Conservation (phyloP, 2,329 filamentous ascomycete species). For the Neoarthrinium moseri region DNA sequence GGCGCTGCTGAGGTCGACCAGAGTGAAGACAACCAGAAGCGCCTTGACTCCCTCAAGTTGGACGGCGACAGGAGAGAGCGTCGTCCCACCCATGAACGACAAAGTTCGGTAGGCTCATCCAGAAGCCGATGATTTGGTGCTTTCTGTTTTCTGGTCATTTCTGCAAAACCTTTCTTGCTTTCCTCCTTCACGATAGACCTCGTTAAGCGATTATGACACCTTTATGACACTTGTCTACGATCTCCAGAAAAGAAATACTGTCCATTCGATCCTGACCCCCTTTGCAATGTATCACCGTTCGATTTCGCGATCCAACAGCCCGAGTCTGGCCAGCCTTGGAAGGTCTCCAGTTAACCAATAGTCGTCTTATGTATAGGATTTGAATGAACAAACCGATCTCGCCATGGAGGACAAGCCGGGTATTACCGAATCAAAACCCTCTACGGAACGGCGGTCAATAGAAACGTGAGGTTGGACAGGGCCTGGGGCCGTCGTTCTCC, state of each 20-base stretch:
- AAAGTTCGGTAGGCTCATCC: conserved; percentile 56
- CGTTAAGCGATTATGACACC: conserved; percentile 24
- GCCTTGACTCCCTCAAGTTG: conserved; percentile 85
- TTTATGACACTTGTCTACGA: conserved; percentile 9
- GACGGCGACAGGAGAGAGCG: conserved; percentile 67
- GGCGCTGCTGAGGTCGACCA: conserved; percentile 66
- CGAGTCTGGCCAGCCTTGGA: not conserved
- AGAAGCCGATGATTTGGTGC: conserved; percentile 42
- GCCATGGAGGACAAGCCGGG: conserved; percentile 1
- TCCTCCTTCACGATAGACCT: conserved; percentile 24
- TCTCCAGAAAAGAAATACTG: conserved; percentile 1
- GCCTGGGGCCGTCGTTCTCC: too few species aligned
- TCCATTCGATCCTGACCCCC: not conserved
- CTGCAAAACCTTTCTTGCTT: conserved; percentile 15
- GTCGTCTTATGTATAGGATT: not conserved
- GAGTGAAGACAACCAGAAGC: conserved; percentile 80
- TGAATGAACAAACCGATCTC: not conserved
- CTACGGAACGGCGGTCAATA: too few species aligned
- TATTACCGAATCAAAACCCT: conserved; percentile 1
- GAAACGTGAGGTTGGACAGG: too few species aligned
- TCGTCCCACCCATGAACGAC: conserved; percentile 57
- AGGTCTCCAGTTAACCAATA: conserved; percentile 4
- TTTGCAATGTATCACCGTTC: conserved; percentile 5
- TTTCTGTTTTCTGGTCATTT: conserved; percentile 15
- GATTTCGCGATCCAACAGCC: conserved; percentile 1